Base-by-base conservation (phyloP, 495 filamentous ascomycete genomes). In the Trichocladium uniseriatum region DNA sequence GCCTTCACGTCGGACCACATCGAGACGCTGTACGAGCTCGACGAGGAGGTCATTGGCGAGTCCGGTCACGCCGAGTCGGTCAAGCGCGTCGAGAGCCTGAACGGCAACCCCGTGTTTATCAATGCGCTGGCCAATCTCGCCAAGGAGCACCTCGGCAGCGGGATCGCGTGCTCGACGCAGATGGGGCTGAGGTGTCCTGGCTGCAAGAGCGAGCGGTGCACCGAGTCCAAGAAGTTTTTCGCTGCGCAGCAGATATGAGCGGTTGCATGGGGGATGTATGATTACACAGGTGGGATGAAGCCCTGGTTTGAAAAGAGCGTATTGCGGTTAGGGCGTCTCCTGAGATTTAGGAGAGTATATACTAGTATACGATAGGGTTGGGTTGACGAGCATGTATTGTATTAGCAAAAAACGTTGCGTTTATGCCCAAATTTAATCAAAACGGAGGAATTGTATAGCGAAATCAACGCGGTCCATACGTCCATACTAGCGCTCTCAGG, bases 1-100 rank as follows among this genome's bases (percentile, higher is more conserved):
- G 94, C 94, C 9, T 99, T 99, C 61, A 99, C 94, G 1, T 92
- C 86, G 43, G 94, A 99, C 58, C 94, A 99, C 59, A 99, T 99
- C 56, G 94, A 99, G 68, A 99, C 94, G 2, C 75, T 99, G 2
- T 95, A 84, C 62, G 94, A 99, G 70, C 73, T 99, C 40, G 94
- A 99, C 61, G 75, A 89, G 51, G 94, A 99, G 65, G 86, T 99
- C 31, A 97, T 97, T 60, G 83, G 88, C 28, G 90, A 94, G 58
- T 85, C 84, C 5, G 86, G 87, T 21, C 80, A 87, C 53, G 68
- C 77, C 0, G 78, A 82, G 29, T 83, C 83, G 0, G 83, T 97
- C 38, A 96, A 95, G 72, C 78, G 94, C 7, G 85, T 83, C 10
- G 94, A 97, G 70, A 94, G 87, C 61, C 66, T 99, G 61, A 99